phyloP scores from a whole-genome alignment of 1,139 yeast genomes.

The Yamadazyma friedrichii region DNA sequence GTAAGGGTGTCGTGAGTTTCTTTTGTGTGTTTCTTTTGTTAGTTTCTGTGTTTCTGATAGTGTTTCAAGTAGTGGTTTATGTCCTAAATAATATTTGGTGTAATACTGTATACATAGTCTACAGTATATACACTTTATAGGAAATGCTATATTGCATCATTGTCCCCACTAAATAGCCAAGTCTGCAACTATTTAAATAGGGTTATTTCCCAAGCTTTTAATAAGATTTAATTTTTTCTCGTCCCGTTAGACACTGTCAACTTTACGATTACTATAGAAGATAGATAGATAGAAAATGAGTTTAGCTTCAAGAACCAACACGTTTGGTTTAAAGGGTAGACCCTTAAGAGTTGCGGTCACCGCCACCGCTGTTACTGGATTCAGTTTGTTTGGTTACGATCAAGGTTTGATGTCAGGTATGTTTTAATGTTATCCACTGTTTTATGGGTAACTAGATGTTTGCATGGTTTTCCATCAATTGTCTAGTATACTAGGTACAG shows the following conservation, averaged over 20 bases:
- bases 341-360: conserved; percentile 46
- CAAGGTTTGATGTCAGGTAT: conserved; percentile 66
- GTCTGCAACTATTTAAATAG: neutral
- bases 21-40: too few relatives aligned
- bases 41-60: neutral
- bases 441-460: too few relatives aligned
- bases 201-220: neutral
- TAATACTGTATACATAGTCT: too few relatives aligned
- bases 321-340: conserved; percentile 49
- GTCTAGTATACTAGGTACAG: too few relatives aligned
- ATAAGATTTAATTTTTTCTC: neutral
- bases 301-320: conserved; percentile 37
- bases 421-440: too few relatives aligned
- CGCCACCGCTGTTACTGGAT: conserved; percentile 58
- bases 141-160: neutral
- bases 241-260: too few relatives aligned
- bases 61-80: neutral
- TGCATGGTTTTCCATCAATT: too few relatives aligned
- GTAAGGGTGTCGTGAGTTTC: neutral
- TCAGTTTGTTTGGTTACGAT: conserved; percentile 70
- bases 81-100: too few relatives aligned
- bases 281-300: conserved; percentile 18
- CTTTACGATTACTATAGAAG: too few relatives aligned
- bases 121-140: neutral
- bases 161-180: neutral